Conservation (phyloP, 2,329 filamentous ascomycete genomes). For the Myotisia sp. region DNA sequence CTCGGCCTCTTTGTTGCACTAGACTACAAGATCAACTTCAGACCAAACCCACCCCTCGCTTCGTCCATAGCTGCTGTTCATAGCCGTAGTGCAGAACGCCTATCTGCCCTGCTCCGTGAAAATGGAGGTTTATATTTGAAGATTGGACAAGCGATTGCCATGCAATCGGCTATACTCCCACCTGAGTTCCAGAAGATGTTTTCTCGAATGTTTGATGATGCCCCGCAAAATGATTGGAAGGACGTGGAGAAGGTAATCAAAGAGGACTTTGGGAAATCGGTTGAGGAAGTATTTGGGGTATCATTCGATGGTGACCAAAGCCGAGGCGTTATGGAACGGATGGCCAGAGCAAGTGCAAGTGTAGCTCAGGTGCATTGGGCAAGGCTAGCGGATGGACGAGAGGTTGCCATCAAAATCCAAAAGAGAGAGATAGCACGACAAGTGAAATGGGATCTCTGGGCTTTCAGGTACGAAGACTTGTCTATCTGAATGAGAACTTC, state of each 20-base stretch:
- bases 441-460: conserved; percentile 89
- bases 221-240: conserved; percentile 78
- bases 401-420: conserved; percentile 92
- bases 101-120: conserved; percentile 64
- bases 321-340: conserved; percentile 56
- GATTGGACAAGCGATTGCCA: conserved; percentile 94
- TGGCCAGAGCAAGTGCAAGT: conserved; percentile 61
- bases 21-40: conserved; percentile 96
- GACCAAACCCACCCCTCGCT: conserved; percentile 59
- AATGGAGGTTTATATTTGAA: conserved; percentile 95
- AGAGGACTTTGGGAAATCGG: conserved; percentile 72
- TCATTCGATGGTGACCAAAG: conserved; percentile 56
- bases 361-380: conserved; percentile 98
- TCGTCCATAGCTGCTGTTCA: conserved; percentile 66
- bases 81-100: conserved; percentile 62
- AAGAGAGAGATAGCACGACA: conserved; percentile 87
- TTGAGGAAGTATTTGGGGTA: conserved; percentile 85
- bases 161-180: conserved; percentile 89
- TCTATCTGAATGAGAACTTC: not conserved
- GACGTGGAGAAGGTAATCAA: conserved; percentile 73
- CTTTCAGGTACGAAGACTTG: conserved; percentile 57
- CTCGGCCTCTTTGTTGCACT: conserved; percentile 66
- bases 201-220: conserved; percentile 90
- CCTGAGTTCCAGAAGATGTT: conserved; percentile 97
- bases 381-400: conserved; percentile 64